A percentile compares a stretch with the other conserved stretches of the same genome.
phyloP scores from a whole-genome alignment of 768 basidiomycete genomes.

The Macrolepiota albuminosa region DNA sequence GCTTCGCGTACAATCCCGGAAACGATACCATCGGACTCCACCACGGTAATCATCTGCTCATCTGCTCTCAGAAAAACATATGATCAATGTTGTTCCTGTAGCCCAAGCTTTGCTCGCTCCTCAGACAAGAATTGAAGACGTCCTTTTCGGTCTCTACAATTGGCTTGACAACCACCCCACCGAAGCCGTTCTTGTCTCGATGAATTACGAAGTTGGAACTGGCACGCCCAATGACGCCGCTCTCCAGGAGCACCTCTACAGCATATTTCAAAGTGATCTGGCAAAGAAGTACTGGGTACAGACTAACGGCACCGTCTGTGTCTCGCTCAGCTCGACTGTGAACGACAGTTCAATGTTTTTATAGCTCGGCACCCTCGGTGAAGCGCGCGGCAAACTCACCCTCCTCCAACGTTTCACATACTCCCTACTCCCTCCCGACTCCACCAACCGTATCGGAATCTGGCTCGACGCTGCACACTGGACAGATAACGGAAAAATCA shows the following conservation, averaged over 20 bases:
- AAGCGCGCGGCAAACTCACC: constrained; percentile 47
- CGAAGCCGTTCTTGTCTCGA: constrained; percentile 44
- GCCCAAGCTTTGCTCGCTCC: constrained; percentile 38
- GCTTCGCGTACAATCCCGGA: constrained; percentile 45
- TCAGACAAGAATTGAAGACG: constrained; percentile 43
- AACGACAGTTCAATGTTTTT: too few relatives aligned
- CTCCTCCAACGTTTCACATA: constrained; percentile 46
- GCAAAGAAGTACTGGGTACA: constrained; percentile 45
- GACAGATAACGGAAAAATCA: constrained; percentile 44
- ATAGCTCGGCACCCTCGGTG: constrained; percentile 44
- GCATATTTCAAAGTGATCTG: constrained; percentile 31
- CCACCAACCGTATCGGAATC: constrained; percentile 38
- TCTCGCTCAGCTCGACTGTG: neutral
- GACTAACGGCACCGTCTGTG: constrained; percentile 33
- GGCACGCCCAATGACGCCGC: constrained; percentile 39
- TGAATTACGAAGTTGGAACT: constrained; percentile 44
- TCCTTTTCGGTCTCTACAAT: constrained; percentile 45
- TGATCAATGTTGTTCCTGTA: constrained; percentile 8
- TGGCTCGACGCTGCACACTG: constrained; percentile 37
- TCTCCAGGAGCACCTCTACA: constrained; percentile 37
- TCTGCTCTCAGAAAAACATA: neutral
- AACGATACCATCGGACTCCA: constrained; percentile 46
- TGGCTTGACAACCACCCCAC: constrained; percentile 50
- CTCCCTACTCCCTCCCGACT: constrained; percentile 31
- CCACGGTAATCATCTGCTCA: constrained; percentile 29